Evolutionary conservation across 768 basidiomycete species (phyloP), one percentile per base, ranked within the genome.

Genomic region (Tulasnella sp.): DNA sequence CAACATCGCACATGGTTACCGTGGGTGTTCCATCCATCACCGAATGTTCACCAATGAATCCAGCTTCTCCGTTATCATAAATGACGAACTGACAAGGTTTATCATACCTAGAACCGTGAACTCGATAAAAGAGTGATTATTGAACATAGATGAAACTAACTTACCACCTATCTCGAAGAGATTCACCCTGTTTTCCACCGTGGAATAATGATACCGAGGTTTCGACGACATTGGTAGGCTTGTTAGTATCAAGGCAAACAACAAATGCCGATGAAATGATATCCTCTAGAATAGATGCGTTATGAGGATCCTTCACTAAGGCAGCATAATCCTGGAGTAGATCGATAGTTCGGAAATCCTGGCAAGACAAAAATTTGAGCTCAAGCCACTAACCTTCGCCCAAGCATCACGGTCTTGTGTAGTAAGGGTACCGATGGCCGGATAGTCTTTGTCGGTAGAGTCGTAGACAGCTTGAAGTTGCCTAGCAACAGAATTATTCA

Each of bases 21-120:
- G 77, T 83, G 3, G 87, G 87, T 13, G 87, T 89, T 31, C 87
- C 87, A 59, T 90, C 87, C 87, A 90, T 90, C 53, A 85, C 71
- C 15, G 83, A 86, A 63, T 90, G 92, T 64, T 96, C 92, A 40
- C 92, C 92, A 76, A 93, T 83, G 59, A 95, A 66, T 4, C 90
- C 92, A 1, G 87, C 82, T 43, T 76, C 70, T 10, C 71, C 77
- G 56, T 88, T 85, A 63, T 87, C 85, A 60, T 79, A 88, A 4
- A 96, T 76, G 53, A 95, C 75, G 62, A 90, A 79, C 63, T 96
- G 77, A 52, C 78, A 63, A 7, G 92, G 91, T 66, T 95, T 96
- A 67, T 96, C 92, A 41, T 89, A 78, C 79, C 83, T 60, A 5
- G 22, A 47, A 32, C n/a, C n/a, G n/a, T 16, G 12, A 51, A 22